These are phyloP conservation scores for Tubosaeta sp. DNA, from an alignment of 768 basidiomycete genomes.

Conservation along the genomic window DNA sequence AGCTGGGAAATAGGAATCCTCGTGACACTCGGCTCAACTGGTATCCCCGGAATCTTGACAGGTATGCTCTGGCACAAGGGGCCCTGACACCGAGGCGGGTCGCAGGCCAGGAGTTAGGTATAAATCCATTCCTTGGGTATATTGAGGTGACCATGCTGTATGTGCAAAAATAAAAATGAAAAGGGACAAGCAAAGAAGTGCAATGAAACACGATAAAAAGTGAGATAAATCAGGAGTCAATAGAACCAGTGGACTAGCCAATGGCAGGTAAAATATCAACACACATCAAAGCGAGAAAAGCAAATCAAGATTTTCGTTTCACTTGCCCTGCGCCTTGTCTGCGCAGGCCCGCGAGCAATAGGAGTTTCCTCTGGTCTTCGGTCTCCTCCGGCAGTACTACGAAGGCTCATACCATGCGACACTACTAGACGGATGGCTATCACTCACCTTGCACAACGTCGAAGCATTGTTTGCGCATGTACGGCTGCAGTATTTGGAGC, in stretches of 20 bases:
- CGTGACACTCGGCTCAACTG: not conserved
- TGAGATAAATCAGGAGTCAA: not conserved
- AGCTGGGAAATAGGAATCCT: too few species aligned
- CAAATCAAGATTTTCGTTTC: not conserved
- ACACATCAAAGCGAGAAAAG: not conserved
- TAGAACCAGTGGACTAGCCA: conserved; percentile 5
- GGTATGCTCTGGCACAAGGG: too few species aligned
- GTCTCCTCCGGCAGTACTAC: conserved; percentile 22
- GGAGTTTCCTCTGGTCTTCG: conserved; percentile 8
- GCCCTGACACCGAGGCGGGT: not conserved
- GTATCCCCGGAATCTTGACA: not conserved
- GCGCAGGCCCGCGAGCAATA: conserved; percentile 29
- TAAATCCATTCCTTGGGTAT: conserved; percentile 45
- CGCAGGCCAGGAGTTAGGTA: conserved; percentile 38
- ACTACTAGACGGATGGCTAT: not conserved
- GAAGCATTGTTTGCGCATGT: conserved; percentile 48
- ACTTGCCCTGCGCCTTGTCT: conserved; percentile 15
- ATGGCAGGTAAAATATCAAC: not conserved
- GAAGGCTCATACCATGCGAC: not conserved
- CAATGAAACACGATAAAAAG: conserved; percentile 1
- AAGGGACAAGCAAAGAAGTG: not conserved
- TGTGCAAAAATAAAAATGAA: not conserved
- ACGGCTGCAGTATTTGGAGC: conserved; percentile 58
- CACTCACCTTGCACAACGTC: conserved; percentile 21
- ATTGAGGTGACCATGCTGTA: conserved; percentile 22